Conservation (phyloP, 2,329 filamentous ascomycete species). For the Colletotrichum sidae region DNA sequence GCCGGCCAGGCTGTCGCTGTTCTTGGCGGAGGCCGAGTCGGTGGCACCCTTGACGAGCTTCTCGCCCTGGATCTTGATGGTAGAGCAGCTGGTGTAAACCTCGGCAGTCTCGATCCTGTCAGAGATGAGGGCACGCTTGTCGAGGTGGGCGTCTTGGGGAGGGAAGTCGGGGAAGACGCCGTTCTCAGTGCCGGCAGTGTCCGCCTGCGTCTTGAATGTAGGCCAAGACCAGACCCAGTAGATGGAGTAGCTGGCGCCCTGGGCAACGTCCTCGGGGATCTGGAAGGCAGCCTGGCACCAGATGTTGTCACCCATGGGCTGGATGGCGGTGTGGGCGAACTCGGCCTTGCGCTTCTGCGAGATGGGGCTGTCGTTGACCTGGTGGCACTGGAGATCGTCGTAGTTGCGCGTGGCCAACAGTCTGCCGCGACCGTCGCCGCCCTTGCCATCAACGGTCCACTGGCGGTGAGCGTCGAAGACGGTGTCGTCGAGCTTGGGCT, state of each 20-base stretch:
- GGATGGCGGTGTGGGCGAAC: slow-evolving; percentile 62
- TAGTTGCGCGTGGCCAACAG: slow-evolving; percentile 84
- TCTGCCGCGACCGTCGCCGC: slow-evolving; percentile 81
- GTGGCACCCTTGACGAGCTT: slow-evolving; percentile 18
- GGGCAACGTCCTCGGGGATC: slow-evolving; percentile 74
- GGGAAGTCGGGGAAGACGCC: slow-evolving; percentile 58
- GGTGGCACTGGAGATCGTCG: slow-evolving; percentile 92
- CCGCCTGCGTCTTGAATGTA: slow-evolving; percentile 61
- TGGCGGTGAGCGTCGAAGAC: slow-evolving; percentile 75
- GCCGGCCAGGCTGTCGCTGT: slow-evolving; percentile 15
- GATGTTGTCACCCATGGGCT: slow-evolving; percentile 68
- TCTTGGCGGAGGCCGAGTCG: slow-evolving; percentile 32
- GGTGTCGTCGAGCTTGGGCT: slow-evolving; percentile 64
- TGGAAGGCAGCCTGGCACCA: slow-evolving; percentile 86
- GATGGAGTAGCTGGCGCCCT: slow-evolving; percentile 77
- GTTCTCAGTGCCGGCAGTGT: slow-evolving; percentile 48
- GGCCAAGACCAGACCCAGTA: slow-evolving; percentile 99
- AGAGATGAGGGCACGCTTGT: slow-evolving; percentile 34
- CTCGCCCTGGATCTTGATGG: slow-evolving; percentile 37
- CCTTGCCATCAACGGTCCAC: slow-evolving; percentile 85
- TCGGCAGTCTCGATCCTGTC: slow-evolving; percentile 45
- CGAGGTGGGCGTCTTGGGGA: slow-evolving; percentile 31
- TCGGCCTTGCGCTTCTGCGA: slow-evolving; percentile 68
- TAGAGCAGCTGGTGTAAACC: slow-evolving; percentile 48
- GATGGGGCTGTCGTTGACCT: slow-evolving; percentile 73